phyloP scores from a whole-genome alignment of 1,284 basidiomycete genomes.

The Waitea zeae region DNA sequence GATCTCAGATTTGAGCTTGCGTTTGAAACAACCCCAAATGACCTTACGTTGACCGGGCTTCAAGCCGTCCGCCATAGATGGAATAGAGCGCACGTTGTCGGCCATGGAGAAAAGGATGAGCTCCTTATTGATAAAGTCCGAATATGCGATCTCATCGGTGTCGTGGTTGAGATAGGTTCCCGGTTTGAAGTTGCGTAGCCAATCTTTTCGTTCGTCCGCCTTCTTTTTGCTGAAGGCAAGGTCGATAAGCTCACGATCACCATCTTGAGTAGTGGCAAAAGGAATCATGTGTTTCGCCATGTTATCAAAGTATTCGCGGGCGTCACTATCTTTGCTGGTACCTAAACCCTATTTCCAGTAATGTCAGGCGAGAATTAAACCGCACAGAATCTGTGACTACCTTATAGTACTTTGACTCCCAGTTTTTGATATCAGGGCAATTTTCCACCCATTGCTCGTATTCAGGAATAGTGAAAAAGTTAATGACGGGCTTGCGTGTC shows the following conservation, averaged over 20 bases:
- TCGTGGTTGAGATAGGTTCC: conserved; percentile 92
- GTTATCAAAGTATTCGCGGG: conserved; percentile 84
- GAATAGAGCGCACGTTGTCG: conserved; percentile 93
- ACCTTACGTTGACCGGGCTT: conserved; percentile 99
- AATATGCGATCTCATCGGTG: conserved; percentile 71
- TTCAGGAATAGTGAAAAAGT: conserved; percentile 97
- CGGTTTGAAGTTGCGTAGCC: conserved; percentile 93
- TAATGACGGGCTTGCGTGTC: conserved; percentile 67
- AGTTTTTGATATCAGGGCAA: conserved; percentile 69
- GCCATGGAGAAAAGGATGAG: conserved; percentile 99
- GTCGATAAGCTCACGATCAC: conserved; percentile 84
- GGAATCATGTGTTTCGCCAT: conserved; percentile 92
- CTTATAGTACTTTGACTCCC: conserved; percentile 96
- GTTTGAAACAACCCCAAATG: conserved; percentile 89
- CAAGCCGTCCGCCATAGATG: conserved; percentile 84
- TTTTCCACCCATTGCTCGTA: conserved; percentile 86
- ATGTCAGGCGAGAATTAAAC: neutral
- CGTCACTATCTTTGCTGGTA: conserved; percentile 79
- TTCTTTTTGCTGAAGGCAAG: conserved; percentile 99
- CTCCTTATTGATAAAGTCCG: conserved; percentile 98
- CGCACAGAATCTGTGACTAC: too few relatives aligned
- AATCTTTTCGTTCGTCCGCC: conserved; percentile 96
- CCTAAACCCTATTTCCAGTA: conserved; percentile 67
- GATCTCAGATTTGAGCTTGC: conserved; percentile 84
- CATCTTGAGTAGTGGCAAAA: conserved; percentile 69